Conservation (phyloP, 2,329 filamentous ascomycete genomes). For the Malbranchea zuffiana region DNA sequence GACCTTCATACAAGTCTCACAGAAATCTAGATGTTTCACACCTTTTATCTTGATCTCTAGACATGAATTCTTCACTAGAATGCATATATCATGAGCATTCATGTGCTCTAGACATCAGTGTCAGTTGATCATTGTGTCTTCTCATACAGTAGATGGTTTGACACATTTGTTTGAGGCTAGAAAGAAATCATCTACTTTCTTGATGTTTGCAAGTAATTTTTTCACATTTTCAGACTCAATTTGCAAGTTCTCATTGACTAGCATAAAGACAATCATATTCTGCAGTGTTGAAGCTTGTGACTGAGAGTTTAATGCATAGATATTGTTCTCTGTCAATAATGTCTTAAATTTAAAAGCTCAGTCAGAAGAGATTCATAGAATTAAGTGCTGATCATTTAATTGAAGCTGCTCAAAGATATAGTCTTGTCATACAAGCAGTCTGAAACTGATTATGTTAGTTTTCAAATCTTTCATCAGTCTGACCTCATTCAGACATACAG, state of each 20-base stretch:
- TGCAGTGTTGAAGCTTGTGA: neutral
- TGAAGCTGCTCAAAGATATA: neutral
- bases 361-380: neutral
- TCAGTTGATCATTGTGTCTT: conserved; percentile 2
- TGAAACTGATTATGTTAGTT: neutral
- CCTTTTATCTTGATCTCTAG: conserved; percentile 1
- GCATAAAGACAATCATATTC: neutral
- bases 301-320: neutral
- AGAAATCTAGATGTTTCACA: too few species aligned
- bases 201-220: neutral
- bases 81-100: neutral
- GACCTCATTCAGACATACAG: neutral
- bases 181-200: neutral
- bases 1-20: neutral
- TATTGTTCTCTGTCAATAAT: neutral
- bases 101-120: conserved; percentile 1
- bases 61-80: neutral
- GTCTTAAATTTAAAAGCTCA: neutral
- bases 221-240: neutral
- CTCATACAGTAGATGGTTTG: neutral
- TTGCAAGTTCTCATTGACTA: neutral
- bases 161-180: neutral
- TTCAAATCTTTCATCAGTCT: neutral
- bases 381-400: neutral
- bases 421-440: neutral